phyloP scores from a whole-genome alignment of 1,284 basidiomycete species.

The Xerocomus cyaneibrunnescens region DNA sequence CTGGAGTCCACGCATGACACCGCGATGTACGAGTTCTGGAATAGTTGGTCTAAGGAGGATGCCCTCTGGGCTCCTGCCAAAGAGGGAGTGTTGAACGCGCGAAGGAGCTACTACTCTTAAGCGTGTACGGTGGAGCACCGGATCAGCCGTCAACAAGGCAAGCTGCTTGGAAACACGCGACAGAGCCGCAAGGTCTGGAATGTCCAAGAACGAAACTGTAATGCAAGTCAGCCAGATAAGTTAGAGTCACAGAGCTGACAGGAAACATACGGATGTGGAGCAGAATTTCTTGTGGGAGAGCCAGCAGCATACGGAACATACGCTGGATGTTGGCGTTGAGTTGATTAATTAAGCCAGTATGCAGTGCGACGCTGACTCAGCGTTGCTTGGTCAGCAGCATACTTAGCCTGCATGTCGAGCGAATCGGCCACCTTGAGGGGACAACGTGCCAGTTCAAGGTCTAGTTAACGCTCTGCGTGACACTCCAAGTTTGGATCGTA shows the following conservation, averaged over 20 bases:
- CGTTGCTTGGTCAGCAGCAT: slow-evolving; percentile 12
- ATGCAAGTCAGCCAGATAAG: slow-evolving; percentile 1
- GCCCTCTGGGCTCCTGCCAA: slow-evolving; percentile 53
- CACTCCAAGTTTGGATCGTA: slow-evolving; percentile 3
- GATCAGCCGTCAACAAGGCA: slow-evolving; percentile 53
- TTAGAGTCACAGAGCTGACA: not conserved
- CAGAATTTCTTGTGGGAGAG: slow-evolving; percentile 54
- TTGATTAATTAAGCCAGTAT: not conserved
- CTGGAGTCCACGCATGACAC: slow-evolving; percentile 63
- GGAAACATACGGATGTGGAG: slow-evolving; percentile 54
- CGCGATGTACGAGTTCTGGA: slow-evolving; percentile 61
- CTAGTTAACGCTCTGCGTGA: not conserved
- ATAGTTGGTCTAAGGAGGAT: slow-evolving; percentile 59
- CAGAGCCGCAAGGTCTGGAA: slow-evolving; percentile 62
- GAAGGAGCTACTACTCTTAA: slow-evolving; percentile 62
- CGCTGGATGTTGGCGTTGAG: not conserved
- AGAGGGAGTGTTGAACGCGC: slow-evolving; percentile 62
- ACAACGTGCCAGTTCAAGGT: not conserved
- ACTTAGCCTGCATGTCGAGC: not conserved
- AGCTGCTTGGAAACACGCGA: slow-evolving; percentile 48
- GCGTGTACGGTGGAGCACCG: slow-evolving; percentile 57
- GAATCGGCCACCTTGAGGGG: not conserved
- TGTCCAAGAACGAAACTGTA: slow-evolving; percentile 67
- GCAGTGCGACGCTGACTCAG: slow-evolving; percentile 15
- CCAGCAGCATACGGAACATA: slow-evolving; percentile 22